phyloP scores from a whole-genome alignment of 2,329 filamentous ascomycete species.

The Fusarium sp. region DNA sequence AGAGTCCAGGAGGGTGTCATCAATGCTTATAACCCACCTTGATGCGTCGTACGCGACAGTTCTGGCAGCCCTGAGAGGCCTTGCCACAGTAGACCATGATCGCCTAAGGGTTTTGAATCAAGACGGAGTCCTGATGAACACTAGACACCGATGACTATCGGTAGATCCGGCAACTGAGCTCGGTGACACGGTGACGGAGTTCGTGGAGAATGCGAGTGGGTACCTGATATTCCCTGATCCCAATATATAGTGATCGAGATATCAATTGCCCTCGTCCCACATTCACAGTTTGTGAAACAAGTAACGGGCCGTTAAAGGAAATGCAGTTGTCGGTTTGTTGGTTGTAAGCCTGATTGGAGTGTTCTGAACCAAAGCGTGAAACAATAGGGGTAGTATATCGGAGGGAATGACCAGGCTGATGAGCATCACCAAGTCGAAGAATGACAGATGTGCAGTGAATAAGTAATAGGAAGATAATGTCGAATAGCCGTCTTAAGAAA shows the following conservation, averaged over 20 bases:
- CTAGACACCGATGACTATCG: slow-evolving; percentile 21
- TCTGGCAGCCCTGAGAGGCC: slow-evolving; percentile 65
- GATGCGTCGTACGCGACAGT: slow-evolving; percentile 64
- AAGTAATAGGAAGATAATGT: slow-evolving; percentile 1
- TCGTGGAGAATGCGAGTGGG: slow-evolving; percentile 11
- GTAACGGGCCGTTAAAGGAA: background rate
- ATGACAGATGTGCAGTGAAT: background rate
- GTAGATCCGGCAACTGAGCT: slow-evolving; percentile 11
- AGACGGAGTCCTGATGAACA: slow-evolving; percentile 12
- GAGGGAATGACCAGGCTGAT: slow-evolving; percentile 5
- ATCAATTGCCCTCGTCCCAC: background rate
- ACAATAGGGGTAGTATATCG: slow-evolving; percentile 21
- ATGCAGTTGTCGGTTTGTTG: slow-evolving; percentile 12
- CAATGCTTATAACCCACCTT: slow-evolving; percentile 56
- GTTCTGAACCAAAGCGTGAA: slow-evolving; percentile 10
- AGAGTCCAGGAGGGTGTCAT: background rate
- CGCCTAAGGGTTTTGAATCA: slow-evolving; percentile 1
- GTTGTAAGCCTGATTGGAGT: background rate
- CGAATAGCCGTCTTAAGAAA: slow-evolving; percentile 14
- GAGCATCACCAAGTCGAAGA: slow-evolving; percentile 6
- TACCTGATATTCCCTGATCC: background rate
- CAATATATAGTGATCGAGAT: slow-evolving; percentile 5
- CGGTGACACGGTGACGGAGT: slow-evolving; percentile 2
- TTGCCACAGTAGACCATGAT: slow-evolving; percentile 68
- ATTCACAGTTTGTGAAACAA: background rate